Conservation (phyloP, 148 eudicot genomes). For the Rhododendron williamsianum region DNA sequence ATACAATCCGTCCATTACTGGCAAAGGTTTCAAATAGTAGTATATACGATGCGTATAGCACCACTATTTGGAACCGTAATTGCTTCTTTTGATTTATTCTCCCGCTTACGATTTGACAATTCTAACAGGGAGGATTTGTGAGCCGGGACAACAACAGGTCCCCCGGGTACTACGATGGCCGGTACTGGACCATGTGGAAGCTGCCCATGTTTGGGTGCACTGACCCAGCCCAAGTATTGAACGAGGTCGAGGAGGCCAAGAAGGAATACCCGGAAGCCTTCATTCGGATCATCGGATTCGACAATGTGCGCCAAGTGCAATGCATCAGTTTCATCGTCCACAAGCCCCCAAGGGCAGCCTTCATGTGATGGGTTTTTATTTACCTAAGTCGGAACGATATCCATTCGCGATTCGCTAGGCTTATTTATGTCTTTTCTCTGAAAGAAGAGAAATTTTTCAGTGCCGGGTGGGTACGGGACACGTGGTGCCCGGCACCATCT, state of each 20-base stretch:
- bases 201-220: conserved; percentile 77
- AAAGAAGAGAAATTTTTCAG: too few relatives aligned
- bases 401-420: neutral
- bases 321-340: conserved; percentile 62
- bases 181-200: conserved; percentile 97
- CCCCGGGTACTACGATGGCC: conserved; percentile 87
- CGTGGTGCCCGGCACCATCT: too few relatives aligned
- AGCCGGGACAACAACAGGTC: conserved; percentile 51
- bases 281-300: conserved; percentile 68
- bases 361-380: neutral
- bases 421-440: neutral
- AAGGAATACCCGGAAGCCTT: conserved; percentile 46
- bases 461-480: too few relatives aligned
- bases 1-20: neutral
- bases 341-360: conserved; percentile 27
- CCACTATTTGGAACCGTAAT: neutral
- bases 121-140: conserved; percentile 37
- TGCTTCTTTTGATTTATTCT: neutral
- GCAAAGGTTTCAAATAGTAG: neutral
- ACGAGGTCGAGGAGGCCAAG: conserved; percentile 43
- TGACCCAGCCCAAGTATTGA: conserved; percentile 40
- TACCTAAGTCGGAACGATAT: neutral
- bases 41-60: neutral
- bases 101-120: neutral
- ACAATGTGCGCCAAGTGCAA: conserved; percentile 64